Percentiles rank a stretch among this genome's conserved stretches.
These are phyloP conservation scores for Verticillium nubilum DNA, from an alignment of 2,329 filamentous ascomycete species.

Conservation along the genomic window DNA sequence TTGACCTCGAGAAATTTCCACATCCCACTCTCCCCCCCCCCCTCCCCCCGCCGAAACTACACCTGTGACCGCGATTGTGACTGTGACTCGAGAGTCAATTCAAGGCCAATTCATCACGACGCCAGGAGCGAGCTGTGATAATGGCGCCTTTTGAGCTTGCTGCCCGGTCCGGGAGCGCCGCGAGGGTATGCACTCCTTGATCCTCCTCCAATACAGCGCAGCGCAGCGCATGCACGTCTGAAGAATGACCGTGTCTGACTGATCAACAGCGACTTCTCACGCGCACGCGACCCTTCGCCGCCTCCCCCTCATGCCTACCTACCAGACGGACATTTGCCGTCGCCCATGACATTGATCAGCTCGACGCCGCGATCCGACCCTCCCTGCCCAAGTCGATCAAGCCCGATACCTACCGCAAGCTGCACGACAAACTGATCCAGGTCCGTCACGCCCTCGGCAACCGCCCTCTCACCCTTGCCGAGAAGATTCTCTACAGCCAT, in stretches of 20 bases:
- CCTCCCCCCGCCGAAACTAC: constrained; percentile 6
- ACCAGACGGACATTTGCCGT: constrained; percentile 12
- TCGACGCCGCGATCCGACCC: constrained; percentile 23
- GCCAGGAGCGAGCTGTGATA: constrained; percentile 10
- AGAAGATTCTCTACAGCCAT: constrained; percentile 98
- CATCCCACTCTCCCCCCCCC: not conserved
- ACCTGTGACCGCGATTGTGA: not conserved
- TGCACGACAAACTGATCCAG: constrained; percentile 69
- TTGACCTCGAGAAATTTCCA: constrained; percentile 9
- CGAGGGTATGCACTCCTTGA: constrained; percentile 30
- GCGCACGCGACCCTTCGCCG: constrained; percentile 10
- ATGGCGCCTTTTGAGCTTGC: constrained; percentile 49
- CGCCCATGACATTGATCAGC: constrained; percentile 13
- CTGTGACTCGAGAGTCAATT: not conserved
- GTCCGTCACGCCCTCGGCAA: constrained; percentile 68
- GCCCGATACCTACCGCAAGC: constrained; percentile 73
- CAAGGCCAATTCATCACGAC: not conserved
- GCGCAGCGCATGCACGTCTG: not conserved
- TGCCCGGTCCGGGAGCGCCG: constrained; percentile 40
- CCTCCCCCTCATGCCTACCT: constrained; percentile 8
- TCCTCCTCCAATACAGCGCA: not conserved
- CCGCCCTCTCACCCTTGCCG: constrained; percentile 74
- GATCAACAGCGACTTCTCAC: constrained; percentile 28
- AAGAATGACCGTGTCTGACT: constrained; percentile 4
- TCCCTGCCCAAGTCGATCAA: constrained; percentile 28